Conservation (phyloP, 129 eudicot genomes). For the Centella asiatica region DNA sequence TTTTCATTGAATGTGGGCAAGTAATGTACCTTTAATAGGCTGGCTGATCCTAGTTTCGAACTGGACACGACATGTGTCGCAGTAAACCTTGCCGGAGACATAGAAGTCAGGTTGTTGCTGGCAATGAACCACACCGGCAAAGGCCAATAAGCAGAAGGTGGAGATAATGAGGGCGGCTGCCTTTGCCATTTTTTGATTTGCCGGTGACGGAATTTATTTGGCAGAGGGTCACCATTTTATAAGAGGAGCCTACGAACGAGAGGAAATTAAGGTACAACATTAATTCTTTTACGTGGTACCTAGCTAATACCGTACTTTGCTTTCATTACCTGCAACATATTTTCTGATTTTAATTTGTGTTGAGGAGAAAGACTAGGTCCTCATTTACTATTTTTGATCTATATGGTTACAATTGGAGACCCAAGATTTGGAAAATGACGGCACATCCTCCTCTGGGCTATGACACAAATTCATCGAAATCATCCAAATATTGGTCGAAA, state of each 20-base stretch:
- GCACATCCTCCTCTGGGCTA: too few relatives aligned
- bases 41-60: constrained; percentile 26
- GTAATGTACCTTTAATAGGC: constrained; percentile 10
- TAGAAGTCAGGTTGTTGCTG: neutral
- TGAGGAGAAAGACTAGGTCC: neutral
- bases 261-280: neutral
- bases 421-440: neutral
- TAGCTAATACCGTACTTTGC: neutral
- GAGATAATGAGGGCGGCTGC: constrained; percentile 18
- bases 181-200: constrained; percentile 26
- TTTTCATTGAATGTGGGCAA: too few relatives aligned
- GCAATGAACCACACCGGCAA: constrained; percentile 15
- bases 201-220: neutral
- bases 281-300: neutral
- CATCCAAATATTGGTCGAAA: too few relatives aligned
- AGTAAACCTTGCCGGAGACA: constrained; percentile 22
- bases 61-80: constrained; percentile 31
- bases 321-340: too few relatives aligned
- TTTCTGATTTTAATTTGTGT: too few relatives aligned
- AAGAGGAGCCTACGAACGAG: neutral
- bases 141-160: constrained; percentile 25
- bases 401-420: neutral
- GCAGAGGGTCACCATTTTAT: neutral
- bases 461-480: too few relatives aligned
- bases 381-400: neutral